A percentile compares a stretch with the other conserved stretches of the same genome.
phyloP scores from a whole-genome alignment of 2,329 filamentous ascomycete genomes.

The Talaromyces verruculosus region DNA sequence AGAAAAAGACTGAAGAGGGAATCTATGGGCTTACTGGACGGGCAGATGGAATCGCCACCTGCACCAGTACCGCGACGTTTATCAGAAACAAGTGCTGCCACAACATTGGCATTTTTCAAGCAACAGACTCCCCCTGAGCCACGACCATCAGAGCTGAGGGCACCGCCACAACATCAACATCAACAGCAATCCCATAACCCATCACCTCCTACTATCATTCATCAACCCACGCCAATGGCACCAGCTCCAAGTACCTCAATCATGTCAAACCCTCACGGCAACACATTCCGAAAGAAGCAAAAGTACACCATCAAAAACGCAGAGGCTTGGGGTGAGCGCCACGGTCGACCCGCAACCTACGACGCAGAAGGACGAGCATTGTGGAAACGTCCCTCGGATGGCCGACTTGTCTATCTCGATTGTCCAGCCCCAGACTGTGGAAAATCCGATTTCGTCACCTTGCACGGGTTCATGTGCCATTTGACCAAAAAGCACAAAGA shows the following conservation, averaged over 20 bases:
- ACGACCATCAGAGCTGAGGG: constrained; percentile 25
- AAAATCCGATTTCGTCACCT: constrained; percentile 43
- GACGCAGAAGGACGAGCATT: constrained; percentile 40
- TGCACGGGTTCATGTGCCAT: constrained; percentile 46
- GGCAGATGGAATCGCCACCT: constrained; percentile 38
- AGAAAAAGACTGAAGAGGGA: constrained; percentile 43
- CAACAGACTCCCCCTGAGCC: constrained; percentile 44
- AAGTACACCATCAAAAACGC: constrained; percentile 46
- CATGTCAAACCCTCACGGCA: constrained; percentile 18
- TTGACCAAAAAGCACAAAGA: constrained; percentile 46
- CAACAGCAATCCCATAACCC: constrained; percentile 15
- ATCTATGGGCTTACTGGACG: constrained; percentile 43
- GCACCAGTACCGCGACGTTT: constrained; percentile 40
- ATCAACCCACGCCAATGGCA: constrained; percentile 25
- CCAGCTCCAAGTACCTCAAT: constrained; percentile 7
- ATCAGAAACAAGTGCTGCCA: constrained; percentile 44
- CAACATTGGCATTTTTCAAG: constrained; percentile 44
- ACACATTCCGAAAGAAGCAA: constrained; percentile 40
- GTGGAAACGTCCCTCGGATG: constrained; percentile 44
- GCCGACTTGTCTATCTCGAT: constrained; percentile 40
- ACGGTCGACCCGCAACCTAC: constrained; percentile 43
- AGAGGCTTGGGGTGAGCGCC: constrained; percentile 44
- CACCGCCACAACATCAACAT: constrained; percentile 6
- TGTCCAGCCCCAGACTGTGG: constrained; percentile 41
- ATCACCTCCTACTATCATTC: constrained; percentile 24